These are phyloP conservation scores for Kockovaella imperatae DNA, from an alignment of 768 basidiomycete species.

Conservation along the genomic window DNA sequence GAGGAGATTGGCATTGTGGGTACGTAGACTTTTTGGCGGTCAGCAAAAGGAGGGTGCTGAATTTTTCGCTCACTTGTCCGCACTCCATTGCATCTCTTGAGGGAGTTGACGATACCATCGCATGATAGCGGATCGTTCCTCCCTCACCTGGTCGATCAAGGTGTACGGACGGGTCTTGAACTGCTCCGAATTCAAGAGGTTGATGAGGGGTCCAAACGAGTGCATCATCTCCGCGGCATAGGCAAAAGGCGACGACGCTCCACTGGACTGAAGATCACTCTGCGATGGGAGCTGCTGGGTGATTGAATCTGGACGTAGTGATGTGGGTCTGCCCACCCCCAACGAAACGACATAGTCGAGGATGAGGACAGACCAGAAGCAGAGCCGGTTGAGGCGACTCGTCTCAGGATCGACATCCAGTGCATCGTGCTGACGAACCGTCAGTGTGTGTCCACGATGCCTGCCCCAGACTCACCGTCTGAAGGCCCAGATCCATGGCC, in stretches of 20 bases:
- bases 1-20: neutral
- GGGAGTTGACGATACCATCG: neutral
- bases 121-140: neutral
- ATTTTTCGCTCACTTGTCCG: neutral
- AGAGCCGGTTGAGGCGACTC: neutral
- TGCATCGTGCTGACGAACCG: neutral
- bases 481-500: neutral
- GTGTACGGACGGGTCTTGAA: too few species aligned
- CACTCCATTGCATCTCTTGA: neutral
- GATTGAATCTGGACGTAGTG: neutral
- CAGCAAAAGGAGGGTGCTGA: neutral
- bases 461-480: neutral
- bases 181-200: neutral
- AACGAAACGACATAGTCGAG: neutral
- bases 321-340: neutral
- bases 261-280: neutral
- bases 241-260: neutral
- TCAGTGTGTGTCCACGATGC: neutral
- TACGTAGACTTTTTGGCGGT: neutral
- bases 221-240: neutral
- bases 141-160: neutral
- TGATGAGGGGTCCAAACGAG: neutral
- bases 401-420: neutral
- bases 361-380: neutral
- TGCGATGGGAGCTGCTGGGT: neutral